Percentiles rank a stretch among this genome's conserved stretches.
These are phyloP conservation scores for Geranium rotundifolium DNA, from an alignment of 345 rosid genomes.

Conservation along the genomic window DNA sequence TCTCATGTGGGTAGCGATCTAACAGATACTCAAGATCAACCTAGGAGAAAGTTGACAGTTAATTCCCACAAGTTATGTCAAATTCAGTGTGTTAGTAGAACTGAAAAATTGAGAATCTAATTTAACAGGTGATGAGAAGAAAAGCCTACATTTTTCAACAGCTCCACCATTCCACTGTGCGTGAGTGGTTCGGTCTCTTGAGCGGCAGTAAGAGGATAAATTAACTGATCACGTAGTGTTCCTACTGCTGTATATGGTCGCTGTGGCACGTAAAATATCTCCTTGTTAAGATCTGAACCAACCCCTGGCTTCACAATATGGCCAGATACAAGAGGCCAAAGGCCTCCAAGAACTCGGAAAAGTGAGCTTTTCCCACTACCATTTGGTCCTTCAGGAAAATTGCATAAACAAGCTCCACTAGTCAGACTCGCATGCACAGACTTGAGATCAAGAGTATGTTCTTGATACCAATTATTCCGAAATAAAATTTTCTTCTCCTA, in stretches of 20 bases:
- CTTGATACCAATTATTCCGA: not conserved
- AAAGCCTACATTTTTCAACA: conserved; percentile 69
- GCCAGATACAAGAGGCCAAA: conserved; percentile 94
- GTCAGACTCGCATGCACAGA: not conserved
- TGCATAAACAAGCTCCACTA: not conserved
- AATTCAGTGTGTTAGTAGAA: not conserved
- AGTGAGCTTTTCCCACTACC: conserved; percentile 99
- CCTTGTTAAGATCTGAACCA: conserved; percentile 98
- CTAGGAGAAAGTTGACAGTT: conserved; percentile 25
- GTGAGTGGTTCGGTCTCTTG: conserved; percentile 67
- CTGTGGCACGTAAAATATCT: conserved; percentile 96
- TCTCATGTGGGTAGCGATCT: conserved; percentile 78
- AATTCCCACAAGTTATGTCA: not conserved
- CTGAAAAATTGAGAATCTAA: not conserved
- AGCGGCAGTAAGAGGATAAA: conserved; percentile 82
- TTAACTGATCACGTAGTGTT: conserved; percentile 93
- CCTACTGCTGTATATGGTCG: conserved; percentile 99
- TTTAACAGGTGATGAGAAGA: conserved; percentile 1
- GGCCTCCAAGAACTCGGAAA: conserved; percentile 97
- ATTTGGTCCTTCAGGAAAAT: conserved; percentile 63
- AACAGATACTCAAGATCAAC: conserved; percentile 91
- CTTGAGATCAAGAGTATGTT: not conserved
- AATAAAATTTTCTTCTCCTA: too few species aligned
- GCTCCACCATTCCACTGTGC: conserved; percentile 69
- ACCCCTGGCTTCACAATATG: conserved; percentile 94